Conservation (phyloP, 2,329 filamentous ascomycete genomes). For the Mollisiaceae sp. region DNA sequence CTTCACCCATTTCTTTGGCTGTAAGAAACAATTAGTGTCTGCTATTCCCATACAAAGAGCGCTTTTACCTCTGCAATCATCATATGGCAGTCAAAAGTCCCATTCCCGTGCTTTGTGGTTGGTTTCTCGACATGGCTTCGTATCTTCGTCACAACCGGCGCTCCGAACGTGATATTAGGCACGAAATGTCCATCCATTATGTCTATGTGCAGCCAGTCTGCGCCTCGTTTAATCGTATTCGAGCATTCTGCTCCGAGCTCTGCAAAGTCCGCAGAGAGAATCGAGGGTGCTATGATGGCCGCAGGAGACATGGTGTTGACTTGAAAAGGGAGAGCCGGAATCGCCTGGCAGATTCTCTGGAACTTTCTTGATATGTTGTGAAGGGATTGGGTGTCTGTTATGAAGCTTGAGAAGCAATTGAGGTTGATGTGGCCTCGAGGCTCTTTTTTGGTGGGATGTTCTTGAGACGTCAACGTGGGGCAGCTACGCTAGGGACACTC, state of each 20-base stretch:
- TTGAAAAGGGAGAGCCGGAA: too few species aligned
- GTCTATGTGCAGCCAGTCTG: slow-evolving; percentile 79
- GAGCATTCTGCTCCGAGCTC: slow-evolving; percentile 85
- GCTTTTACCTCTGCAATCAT: slow-evolving; percentile 90
- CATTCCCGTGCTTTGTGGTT: slow-evolving; percentile 70
- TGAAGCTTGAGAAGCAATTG: not conserved
- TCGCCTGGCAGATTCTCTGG: not conserved
- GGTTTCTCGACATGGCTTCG: slow-evolving; percentile 83
- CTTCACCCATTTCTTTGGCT: slow-evolving; percentile 98
- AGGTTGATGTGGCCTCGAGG: slow-evolving; percentile 1
- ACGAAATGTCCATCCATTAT: slow-evolving; percentile 97
- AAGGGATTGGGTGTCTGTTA: not conserved
- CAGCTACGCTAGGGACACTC: not conserved
- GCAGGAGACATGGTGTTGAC: slow-evolving; percentile 73
- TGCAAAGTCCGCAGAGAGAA: slow-evolving; percentile 95
- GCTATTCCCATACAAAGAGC: not conserved
- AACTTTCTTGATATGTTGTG: not conserved
- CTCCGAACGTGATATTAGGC: slow-evolving; percentile 96
- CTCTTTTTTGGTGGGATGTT: slow-evolving; percentile 11
- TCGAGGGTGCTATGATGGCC: slow-evolving; percentile 97
- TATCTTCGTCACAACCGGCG: slow-evolving; percentile 94
- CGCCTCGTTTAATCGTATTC: slow-evolving; percentile 82
- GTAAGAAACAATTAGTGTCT: slow-evolving; percentile 21
- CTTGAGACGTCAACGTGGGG: slow-evolving; percentile 8
- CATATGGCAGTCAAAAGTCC: slow-evolving; percentile 99